Evolutionary conservation across 164 flowering plant genomes (phyloP), one percentile per base, ranked within the genome.

Genomic region (Malania oleifera): DNA sequence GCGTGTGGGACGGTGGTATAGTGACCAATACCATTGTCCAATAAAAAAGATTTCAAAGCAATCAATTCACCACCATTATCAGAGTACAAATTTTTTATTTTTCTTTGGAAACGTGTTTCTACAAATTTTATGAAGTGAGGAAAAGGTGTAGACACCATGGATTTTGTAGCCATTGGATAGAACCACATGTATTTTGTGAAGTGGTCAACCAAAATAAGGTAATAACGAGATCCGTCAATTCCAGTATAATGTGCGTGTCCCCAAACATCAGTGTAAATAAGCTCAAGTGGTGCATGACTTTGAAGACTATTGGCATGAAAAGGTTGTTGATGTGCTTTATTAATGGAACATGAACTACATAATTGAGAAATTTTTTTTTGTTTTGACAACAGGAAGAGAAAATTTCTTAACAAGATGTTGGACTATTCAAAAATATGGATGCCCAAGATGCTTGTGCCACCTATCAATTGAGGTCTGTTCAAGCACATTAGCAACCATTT

Each of bases 181-280:
- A 7, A 31, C 35, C 35, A 31, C 35, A 31, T 31, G n/a, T n/a
- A n/a, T n/a, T n/a, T n/a, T n/a, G n/a, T n/a, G n/a, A n/a, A n/a
- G n/a, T n/a, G n/a, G n/a, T 31, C 35, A 31, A 31, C 35, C 35
- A 31, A 4, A 4, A 9, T n/a, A 44, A 44, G 20, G 18, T 44
- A 44, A 14, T 44, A 44, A 19, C 10, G 23, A n/a, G 47, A 44
- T n/a, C 47, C 10, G 22, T 44, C 47, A 5, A 44, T n/a, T n/a
- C 23, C 23, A 1, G 6, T 14, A 44, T 19, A 19, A 44, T 44
- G 47, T n/a, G 23, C 0, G 23, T 20, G 47, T n/a, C 47, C 47
- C 47, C 22, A 44, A 44, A 44, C 23, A 44, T 44, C 47, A 44
- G 47, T 44, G 22, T 18, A 44, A n/a, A 44, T 44, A 44, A 44